A percentile compares a stretch with the other conserved stretches of the same genome.
Conservation (phyloP, 1,284 basidiomycete genomes). For the Sanghuangporus weigelae region DNA sequence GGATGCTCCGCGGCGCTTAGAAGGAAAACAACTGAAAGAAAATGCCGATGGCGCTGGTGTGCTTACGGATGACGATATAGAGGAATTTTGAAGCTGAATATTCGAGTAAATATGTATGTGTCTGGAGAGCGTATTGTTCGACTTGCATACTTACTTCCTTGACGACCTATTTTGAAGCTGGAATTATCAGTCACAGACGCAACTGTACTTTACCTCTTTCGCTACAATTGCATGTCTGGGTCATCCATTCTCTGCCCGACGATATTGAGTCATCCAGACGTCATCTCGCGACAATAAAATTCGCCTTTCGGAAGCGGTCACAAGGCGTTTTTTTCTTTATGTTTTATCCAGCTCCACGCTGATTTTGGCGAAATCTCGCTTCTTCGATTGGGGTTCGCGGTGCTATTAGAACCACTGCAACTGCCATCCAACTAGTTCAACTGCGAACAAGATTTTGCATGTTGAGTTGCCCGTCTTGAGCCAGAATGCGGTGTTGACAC, state of each 20-base stretch:
- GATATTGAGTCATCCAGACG: not conserved
- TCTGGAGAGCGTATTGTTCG: not conserved
- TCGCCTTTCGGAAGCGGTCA: not conserved
- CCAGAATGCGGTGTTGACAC: too few relatives aligned
- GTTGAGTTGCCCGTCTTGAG: not conserved
- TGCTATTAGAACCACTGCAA: not conserved
- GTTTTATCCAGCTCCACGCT: not conserved
- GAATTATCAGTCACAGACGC: not conserved
- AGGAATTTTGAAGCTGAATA: constrained; percentile 35
- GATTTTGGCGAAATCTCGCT: constrained; percentile 1
- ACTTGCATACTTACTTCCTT: not conserved
- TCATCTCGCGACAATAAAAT: not conserved
- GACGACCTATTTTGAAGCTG: not conserved
- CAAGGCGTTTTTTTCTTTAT: not conserved
- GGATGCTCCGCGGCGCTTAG: constrained; percentile 7
- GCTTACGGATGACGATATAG: constrained; percentile 68
- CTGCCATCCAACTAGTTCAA: not conserved
- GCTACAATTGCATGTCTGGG: not conserved
- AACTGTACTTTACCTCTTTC: not conserved
- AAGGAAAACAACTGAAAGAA: constrained; percentile 13
- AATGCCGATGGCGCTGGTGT: constrained; percentile 39
- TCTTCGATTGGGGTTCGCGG: not conserved
- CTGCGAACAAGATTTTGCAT: not conserved
- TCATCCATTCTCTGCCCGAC: not conserved
- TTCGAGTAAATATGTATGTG: not conserved